phyloP scores from a whole-genome alignment of 2,329 filamentous ascomycete genomes.

The Penicillium frequentans region DNA sequence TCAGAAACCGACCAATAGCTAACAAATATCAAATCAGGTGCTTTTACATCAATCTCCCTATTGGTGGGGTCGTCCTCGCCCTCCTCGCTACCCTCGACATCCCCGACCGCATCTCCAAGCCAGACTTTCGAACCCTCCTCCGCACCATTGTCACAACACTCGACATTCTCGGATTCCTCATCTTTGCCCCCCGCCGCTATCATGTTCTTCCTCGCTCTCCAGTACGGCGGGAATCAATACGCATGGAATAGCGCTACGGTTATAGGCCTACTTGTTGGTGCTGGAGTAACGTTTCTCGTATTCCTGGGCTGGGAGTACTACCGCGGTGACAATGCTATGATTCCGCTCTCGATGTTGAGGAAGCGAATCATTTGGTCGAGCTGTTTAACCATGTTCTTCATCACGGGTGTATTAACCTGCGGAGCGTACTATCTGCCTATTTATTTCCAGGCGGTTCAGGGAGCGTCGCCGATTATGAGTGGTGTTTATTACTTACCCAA shows the following conservation, averaged over 20 bases:
- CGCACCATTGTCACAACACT: conserved; percentile 5
- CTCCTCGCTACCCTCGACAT: conserved; percentile 25
- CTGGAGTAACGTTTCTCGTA: conserved; percentile 34
- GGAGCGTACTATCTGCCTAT: conserved; percentile 47
- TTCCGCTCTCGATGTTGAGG: conserved; percentile 19
- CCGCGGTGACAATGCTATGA: conserved; percentile 43
- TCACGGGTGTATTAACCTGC: conserved; percentile 25
- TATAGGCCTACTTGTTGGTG: conserved; percentile 48
- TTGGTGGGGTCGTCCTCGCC: conserved; percentile 31
- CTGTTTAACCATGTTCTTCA: neutral
- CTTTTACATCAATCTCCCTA: conserved; percentile 43
- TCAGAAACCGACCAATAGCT: no score
- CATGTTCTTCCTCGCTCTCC: conserved; percentile 46
- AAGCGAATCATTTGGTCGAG: conserved; percentile 18
- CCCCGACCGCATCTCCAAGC: conserved; percentile 9
- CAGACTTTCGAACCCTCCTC: neutral
- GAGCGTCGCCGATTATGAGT: conserved; percentile 21
- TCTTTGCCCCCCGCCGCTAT: conserved; percentile 34
- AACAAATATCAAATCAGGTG: neutral
- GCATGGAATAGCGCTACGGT: conserved; percentile 40
- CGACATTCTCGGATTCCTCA: conserved; percentile 17
- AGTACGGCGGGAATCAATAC: conserved; percentile 44
- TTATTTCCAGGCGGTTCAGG: conserved; percentile 47
- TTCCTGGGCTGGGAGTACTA: conserved; percentile 41
- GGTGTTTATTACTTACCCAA: conserved; percentile 16